Evolutionary conservation across 2,329 filamentous ascomycete species (phyloP).

Genomic region (Zopfia rhizophila): DNA sequence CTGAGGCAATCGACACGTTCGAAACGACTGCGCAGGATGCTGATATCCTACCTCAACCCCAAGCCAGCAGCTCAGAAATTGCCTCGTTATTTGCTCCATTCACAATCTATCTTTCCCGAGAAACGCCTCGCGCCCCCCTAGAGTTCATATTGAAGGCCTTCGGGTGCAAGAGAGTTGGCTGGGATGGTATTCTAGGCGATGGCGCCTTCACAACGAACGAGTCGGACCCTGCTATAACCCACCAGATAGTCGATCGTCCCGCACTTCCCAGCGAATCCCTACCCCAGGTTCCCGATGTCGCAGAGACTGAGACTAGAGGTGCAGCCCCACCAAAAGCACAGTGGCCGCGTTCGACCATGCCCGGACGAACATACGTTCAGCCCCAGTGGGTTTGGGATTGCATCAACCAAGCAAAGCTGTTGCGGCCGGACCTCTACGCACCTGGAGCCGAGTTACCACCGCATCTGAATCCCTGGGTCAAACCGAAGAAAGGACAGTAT

Average conservation of each 20-base stretch:
- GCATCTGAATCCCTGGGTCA: conserved; percentile 96
- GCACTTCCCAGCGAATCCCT: conserved; percentile 62
- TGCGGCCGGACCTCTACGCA: conserved; percentile 86
- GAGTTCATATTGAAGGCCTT: conserved; percentile 95
- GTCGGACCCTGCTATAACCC: conserved; percentile 87
- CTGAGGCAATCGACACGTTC: conserved; percentile 83
- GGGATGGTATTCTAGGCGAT: conserved; percentile 90
- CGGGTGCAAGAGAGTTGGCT: conserved; percentile 94
- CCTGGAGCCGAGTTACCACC: conserved; percentile 91
- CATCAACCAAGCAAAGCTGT: conserved; percentile 88
- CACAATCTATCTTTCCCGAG: conserved; percentile 92
- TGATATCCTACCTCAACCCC: conserved; percentile 85
- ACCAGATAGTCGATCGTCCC: conserved; percentile 94
- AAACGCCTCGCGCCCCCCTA: conserved; percentile 88
- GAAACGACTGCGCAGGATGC: conserved; percentile 84
- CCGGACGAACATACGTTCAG: conserved; percentile 92
- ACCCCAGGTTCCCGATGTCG: conserved; percentile 51
- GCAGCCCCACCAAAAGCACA: conserved; percentile 52
- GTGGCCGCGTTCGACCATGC: conserved; percentile 76
- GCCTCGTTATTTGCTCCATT: conserved; percentile 85
- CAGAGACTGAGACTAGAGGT: conserved; percentile 67
- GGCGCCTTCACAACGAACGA: conserved; percentile 94
- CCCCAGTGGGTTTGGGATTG: conserved; percentile 99
- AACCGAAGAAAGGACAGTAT: conserved; percentile 85
- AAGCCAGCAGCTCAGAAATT: conserved; percentile 71